These are phyloP conservation scores for Aspergillus sclerotioniger DNA, from an alignment of 495 filamentous ascomycete genomes.

Conservation along the genomic window DNA sequence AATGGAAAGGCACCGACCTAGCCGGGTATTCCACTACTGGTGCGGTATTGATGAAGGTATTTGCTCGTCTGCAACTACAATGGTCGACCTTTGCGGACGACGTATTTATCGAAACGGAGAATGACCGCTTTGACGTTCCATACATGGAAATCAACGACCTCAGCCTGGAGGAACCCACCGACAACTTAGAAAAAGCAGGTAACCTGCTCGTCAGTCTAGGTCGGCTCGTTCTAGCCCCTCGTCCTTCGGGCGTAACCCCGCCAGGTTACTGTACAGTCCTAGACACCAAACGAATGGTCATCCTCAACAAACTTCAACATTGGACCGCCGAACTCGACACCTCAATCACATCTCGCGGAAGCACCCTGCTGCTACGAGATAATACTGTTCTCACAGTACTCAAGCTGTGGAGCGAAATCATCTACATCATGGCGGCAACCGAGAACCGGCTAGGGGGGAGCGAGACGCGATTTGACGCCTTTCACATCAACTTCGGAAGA, in stretches of 20 bases:
- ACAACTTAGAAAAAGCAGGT: not conserved
- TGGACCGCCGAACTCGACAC: constrained; percentile 8
- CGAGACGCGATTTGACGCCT: constrained; percentile 14
- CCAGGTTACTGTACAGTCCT: not conserved
- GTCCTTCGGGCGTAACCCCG: not conserved
- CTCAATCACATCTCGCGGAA: not conserved
- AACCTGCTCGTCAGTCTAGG: constrained; percentile 5
- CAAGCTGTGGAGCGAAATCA: constrained; percentile 15
- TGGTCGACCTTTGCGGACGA: constrained; percentile 2
- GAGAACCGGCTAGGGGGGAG: not conserved
- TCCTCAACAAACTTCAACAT: constrained; percentile 7
- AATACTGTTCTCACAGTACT: constrained; percentile 7
- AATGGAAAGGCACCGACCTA: constrained; percentile 8
- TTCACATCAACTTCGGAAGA: constrained; percentile 9
- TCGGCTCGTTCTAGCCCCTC: constrained; percentile 1
- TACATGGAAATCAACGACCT: not conserved
- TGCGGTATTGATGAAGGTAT: not conserved
- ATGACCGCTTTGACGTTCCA: not conserved
- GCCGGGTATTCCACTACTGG: not conserved
- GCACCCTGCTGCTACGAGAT: not conserved
- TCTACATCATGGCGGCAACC: constrained; percentile 12
- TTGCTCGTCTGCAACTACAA: not conserved
- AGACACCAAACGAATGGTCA: constrained; percentile 2
- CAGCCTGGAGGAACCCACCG: not conserved
- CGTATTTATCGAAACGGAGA: not conserved